These are phyloP conservation scores for Xylaria sp. DNA, from an alignment of 2,329 filamentous ascomycete species.

Conservation along the genomic window DNA sequence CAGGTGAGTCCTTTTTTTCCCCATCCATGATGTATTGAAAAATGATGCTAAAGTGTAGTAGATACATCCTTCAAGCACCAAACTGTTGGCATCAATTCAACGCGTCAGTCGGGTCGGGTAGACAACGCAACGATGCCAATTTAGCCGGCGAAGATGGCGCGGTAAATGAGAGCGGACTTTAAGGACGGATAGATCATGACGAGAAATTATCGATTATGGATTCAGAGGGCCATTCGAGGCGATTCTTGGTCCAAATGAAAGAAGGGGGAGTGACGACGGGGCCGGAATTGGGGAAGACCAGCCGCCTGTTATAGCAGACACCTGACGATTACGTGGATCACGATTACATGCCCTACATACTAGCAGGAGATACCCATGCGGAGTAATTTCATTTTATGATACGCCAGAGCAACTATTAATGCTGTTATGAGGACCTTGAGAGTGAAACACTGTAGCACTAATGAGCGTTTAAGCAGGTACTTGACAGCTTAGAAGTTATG, in stretches of 20 bases:
- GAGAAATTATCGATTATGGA: neutral
- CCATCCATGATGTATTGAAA: neutral
- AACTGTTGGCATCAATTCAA: conserved; percentile 80
- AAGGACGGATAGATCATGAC: neutral
- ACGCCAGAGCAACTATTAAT: neutral
- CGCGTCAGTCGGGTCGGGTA: conserved; percentile 42
- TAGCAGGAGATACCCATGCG: conserved; percentile 34
- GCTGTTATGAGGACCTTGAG: neutral
- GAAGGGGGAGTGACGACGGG: neutral
- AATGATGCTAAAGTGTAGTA: conserved; percentile 42
- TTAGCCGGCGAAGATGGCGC: conserved; percentile 39
- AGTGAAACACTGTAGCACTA: neutral
- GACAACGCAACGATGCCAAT: conserved; percentile 41
- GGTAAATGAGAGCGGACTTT: conserved; percentile 14
- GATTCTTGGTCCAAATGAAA: neutral
- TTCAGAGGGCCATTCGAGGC: neutral
- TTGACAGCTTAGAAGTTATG: neutral
- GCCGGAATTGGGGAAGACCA: neutral
- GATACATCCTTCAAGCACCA: conserved; percentile 78
- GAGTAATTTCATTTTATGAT: conserved; percentile 4
- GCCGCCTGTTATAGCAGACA: neutral
- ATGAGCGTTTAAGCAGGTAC: neutral
- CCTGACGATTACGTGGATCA: conserved; percentile 13
- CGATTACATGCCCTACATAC: conserved; percentile 16
- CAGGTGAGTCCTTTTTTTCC: conserved; percentile 61